Conservation (phyloP, 2,329 filamentous ascomycete genomes). For the Arthrobotrys iridis region DNA sequence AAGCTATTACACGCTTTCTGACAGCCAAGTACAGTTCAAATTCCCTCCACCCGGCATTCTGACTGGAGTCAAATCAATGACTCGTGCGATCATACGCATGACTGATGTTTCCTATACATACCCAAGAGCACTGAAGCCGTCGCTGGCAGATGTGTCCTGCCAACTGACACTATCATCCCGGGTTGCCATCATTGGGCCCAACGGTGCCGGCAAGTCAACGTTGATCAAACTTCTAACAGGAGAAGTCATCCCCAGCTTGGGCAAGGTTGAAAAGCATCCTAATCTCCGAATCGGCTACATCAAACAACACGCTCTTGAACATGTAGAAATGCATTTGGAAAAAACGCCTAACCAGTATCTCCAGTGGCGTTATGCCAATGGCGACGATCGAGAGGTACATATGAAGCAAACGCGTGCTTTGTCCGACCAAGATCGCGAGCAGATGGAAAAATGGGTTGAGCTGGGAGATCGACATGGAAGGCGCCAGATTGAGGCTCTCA, state of each 20-base stretch:
- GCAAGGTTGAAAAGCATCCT: constrained; percentile 96
- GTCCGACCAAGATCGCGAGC: constrained; percentile 82
- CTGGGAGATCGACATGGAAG: constrained; percentile 81
- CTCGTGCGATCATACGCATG: constrained; percentile 95
- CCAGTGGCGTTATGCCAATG: constrained; percentile 97
- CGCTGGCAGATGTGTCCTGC: constrained; percentile 86
- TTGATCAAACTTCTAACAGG: constrained; percentile 97
- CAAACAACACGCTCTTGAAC: constrained; percentile 98
- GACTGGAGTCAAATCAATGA: constrained; percentile 93
- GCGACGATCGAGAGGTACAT: constrained; percentile 94
- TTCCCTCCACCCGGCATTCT: constrained; percentile 96
- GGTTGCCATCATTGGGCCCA: constrained; percentile 94
- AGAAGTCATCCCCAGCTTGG: constrained; percentile 72
- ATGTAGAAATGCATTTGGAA: constrained; percentile 99
- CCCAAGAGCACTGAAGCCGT: constrained; percentile 86
- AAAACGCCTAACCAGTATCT: constrained; percentile 99
- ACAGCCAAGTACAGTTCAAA: constrained; percentile 91
- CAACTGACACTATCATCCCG: constrained; percentile 88
- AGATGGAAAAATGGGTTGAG: constrained; percentile 92
- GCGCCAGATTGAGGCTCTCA: constrained; percentile 83
- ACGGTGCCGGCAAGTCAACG: constrained; percentile 97
- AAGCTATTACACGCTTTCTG: constrained; percentile 96
- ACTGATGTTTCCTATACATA: constrained; percentile 91
- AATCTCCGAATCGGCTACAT: constrained; percentile 99
- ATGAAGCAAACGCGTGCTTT: constrained; percentile 96